Percentiles rank a stretch among this genome's conserved stretches.
Conservation (phyloP, 78 protist genomes). For the Capsaspora owczarzaki region DNA sequence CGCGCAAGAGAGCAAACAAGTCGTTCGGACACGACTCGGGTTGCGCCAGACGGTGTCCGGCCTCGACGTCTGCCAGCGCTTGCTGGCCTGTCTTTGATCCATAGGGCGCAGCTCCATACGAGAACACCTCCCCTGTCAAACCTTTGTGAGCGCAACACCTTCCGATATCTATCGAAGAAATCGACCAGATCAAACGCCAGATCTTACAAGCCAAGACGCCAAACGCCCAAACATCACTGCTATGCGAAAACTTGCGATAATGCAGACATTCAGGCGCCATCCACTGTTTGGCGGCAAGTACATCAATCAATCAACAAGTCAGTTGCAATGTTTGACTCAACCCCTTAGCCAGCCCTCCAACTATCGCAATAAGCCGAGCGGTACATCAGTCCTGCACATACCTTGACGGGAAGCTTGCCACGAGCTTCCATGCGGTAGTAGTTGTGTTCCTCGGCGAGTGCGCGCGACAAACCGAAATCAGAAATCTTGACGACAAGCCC, state of each 20-base stretch:
- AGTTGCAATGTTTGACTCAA: too few species aligned
- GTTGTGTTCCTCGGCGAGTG: background rate
- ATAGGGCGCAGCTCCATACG: constrained; percentile 2
- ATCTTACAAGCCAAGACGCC: background rate
- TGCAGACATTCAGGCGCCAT: background rate
- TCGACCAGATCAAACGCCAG: too few species aligned
- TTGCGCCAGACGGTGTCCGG: background rate
- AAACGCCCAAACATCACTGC: constrained; percentile 8
- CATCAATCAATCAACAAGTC: too few species aligned
- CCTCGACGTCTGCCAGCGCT: background rate
- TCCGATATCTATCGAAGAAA: too few species aligned
- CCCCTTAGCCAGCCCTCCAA: too few species aligned
- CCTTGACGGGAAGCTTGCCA: background rate
- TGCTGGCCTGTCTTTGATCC: background rate
- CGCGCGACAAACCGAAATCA: background rate
- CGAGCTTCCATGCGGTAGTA: background rate
- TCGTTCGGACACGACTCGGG: background rate
- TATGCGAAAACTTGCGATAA: background rate
- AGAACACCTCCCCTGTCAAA: constrained; percentile 13
- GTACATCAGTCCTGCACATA: too few species aligned
- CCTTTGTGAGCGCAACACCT: too few species aligned
- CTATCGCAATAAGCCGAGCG: too few species aligned
- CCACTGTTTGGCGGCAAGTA: too few species aligned
- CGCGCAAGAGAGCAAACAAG: too few species aligned
- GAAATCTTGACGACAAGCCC: background rate